A percentile compares a stretch with the other conserved stretches of the same genome.
phyloP scores from a whole-genome alignment of 1,284 basidiomycete species.

The Cutaneotrichosporon cavernicola region DNA sequence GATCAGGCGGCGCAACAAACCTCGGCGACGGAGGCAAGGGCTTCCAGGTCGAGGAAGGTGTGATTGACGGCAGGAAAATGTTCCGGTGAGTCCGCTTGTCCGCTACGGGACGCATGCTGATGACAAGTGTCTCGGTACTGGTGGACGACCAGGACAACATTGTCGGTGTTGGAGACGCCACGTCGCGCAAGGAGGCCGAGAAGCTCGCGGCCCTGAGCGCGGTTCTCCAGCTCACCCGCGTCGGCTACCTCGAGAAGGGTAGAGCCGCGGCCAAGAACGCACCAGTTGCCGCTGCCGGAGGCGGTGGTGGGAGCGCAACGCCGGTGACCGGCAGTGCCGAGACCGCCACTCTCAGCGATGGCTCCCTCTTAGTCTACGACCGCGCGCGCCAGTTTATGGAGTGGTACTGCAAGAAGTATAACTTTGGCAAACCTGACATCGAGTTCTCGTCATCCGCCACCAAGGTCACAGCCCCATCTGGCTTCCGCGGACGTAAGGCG shows the following conservation, averaged over 20 bases:
- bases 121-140: conserved; percentile 38
- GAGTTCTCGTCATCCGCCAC: conserved; percentile 55
- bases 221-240: conserved; percentile 65
- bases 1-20: conserved; percentile 35
- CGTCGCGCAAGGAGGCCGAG: conserved; percentile 67
- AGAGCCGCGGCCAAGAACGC: conserved; percentile 18
- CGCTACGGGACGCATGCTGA: neutral
- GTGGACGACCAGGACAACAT: conserved; percentile 38
- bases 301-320: conserved; percentile 24
- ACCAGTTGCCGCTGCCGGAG: conserved; percentile 9
- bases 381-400: conserved; percentile 88
- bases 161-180: conserved; percentile 63
- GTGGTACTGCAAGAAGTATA: conserved; percentile 83
- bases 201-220: conserved; percentile 72
- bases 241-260: conserved; percentile 54
- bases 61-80: conserved; percentile 36
- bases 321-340: conserved; percentile 9
- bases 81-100: conserved; percentile 30
- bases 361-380: conserved; percentile 67
- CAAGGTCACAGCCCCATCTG: neutral
- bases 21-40: conserved; percentile 29
- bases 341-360: conserved; percentile 62
- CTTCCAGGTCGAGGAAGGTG: conserved; percentile 37
- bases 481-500: conserved; percentile 10
- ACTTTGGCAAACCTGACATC: conserved; percentile 78